Conservation (phyloP, 2,329 filamentous ascomycete genomes). For the Cryphonectria japonica region DNA sequence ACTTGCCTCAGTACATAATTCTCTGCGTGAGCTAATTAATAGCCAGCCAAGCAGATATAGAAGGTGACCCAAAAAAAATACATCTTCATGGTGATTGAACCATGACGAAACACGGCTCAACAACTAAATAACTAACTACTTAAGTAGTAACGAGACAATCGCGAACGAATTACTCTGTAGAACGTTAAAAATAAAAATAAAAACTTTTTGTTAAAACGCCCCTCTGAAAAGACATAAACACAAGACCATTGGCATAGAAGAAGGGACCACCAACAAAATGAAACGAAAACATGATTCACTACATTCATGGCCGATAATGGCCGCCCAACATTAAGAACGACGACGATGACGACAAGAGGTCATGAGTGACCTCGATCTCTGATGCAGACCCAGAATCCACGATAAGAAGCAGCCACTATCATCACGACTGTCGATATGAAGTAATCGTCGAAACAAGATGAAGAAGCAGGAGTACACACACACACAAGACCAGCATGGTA, state of each 20-base stretch:
- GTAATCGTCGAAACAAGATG: background rate
- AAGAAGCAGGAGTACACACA: background rate
- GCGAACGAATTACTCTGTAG: no score
- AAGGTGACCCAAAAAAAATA: background rate
- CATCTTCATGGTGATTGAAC: background rate
- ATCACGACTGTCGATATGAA: background rate
- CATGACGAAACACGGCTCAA: background rate
- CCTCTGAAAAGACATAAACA: background rate
- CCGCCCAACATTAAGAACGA: no score
- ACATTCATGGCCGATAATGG: no score
- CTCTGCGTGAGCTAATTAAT: no score
- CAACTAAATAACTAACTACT: no score
- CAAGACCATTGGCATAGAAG: background rate
- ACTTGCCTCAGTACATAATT: no score
- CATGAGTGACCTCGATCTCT: background rate
- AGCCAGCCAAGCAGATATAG: background rate
- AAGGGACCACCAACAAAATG: background rate
- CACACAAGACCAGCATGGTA: background rate
- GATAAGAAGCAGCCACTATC: background rate
- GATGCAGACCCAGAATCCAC: background rate
- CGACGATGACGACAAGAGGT: background rate
- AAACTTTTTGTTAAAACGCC: background rate
- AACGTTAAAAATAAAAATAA: background rate
- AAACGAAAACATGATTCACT: background rate
- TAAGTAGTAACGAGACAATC: no score